A percentile compares a stretch with the other conserved stretches of the same genome.
phyloP scores from a whole-genome alignment of 169 alveolate species.

The Eimeria sp. region DNA sequence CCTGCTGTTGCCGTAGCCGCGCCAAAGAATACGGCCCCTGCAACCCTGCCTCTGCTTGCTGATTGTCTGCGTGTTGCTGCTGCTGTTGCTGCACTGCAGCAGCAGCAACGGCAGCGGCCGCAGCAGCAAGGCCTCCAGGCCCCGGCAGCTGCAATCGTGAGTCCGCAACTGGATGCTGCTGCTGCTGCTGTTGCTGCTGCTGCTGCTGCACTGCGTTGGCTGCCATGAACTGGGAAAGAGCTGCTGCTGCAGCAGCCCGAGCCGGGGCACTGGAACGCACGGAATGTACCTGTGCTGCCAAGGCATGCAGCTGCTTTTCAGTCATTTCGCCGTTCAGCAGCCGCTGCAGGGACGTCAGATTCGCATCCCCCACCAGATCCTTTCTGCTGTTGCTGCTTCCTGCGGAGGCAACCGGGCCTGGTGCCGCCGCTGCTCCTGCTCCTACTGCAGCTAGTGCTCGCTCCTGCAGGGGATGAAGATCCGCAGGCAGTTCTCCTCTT shows the following conservation, averaged over 20 bases:
- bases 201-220: conserved; percentile 9
- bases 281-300: conserved; percentile 50
- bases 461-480: conserved; percentile 38
- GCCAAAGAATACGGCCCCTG: background rate
- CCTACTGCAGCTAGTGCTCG: conserved; percentile 9
- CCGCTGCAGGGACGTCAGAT: conserved; percentile 28
- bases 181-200: conserved; percentile 11
- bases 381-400: background rate
- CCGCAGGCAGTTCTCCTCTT: conserved; percentile 35
- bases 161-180: conserved; percentile 20
- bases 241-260: conserved; percentile 65
- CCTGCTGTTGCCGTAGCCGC: conserved; percentile 67
- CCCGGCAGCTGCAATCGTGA: background rate
- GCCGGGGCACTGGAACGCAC: conserved; percentile 39
- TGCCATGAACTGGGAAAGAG: conserved; percentile 53
- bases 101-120: conserved; percentile 21
- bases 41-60: conserved; percentile 22
- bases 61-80: conserved; percentile 31
- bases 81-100: conserved; percentile 41
- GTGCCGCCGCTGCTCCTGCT: conserved; percentile 20
- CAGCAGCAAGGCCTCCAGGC: conserved; percentile 10
- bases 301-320: conserved; percentile 11
- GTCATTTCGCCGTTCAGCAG: conserved; percentile 18
- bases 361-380: conserved; percentile 18
- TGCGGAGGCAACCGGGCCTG: background rate